A percentile compares a stretch with the other conserved stretches of the same genome.
These are phyloP conservation scores for Rhododendron ferrugineum DNA, from an alignment of 148 eudicot species.

Conservation along the genomic window DNA sequence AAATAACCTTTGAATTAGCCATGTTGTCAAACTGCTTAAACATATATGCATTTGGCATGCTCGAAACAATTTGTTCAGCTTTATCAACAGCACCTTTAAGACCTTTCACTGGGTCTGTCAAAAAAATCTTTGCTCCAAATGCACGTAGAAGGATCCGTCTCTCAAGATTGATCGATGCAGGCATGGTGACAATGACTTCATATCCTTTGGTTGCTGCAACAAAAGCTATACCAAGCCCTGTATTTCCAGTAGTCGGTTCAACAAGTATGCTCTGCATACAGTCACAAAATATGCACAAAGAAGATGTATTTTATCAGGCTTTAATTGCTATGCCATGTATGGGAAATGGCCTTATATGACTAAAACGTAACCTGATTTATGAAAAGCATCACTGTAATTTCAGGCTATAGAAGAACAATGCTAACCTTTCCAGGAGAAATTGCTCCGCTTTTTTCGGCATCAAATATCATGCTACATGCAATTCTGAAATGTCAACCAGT, in stretches of 20 bases:
- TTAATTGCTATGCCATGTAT: not conserved
- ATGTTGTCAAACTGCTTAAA: conserved; percentile 63
- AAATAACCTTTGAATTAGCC: conserved; percentile 61
- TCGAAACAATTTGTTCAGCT: conserved; percentile 63
- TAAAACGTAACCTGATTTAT: not conserved
- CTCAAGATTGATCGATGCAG: conserved; percentile 55
- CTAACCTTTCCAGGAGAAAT: conserved; percentile 59
- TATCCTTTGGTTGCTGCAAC: conserved; percentile 67
- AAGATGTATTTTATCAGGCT: not conserved
- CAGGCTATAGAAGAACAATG: not conserved
- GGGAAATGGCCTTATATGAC: not conserved
- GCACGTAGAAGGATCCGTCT: conserved; percentile 61
- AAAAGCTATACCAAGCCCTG: conserved; percentile 66
- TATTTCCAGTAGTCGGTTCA: conserved; percentile 71
- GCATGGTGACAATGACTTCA: conserved; percentile 57
- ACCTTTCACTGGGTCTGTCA: conserved; percentile 61
- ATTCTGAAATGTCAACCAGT: conserved; percentile 34
- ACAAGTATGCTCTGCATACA: conserved; percentile 49
- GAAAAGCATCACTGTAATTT: not conserved
- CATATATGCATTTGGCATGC: conserved; percentile 61
- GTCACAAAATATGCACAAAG: not conserved
- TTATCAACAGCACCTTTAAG: conserved; percentile 67
- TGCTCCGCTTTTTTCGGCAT: conserved; percentile 69
- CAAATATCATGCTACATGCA: conserved; percentile 56
- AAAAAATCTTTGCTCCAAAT: conserved; percentile 61